Evolutionary conservation across 2,329 filamentous ascomycete species (phyloP).

Genomic region (Bipolaris victoriae): DNA sequence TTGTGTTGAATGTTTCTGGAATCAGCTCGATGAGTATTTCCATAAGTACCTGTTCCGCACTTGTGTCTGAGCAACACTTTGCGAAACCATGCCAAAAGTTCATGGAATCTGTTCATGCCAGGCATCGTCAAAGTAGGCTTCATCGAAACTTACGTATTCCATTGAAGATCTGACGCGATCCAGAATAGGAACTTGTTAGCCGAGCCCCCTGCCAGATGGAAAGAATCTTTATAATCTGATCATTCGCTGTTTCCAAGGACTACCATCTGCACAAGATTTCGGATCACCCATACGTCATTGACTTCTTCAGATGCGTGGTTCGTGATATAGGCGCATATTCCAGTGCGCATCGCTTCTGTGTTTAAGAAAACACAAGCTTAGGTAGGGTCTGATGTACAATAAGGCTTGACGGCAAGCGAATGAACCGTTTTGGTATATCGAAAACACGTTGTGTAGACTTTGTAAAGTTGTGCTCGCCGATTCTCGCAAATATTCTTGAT

Average conservation of each 20-base stretch:
- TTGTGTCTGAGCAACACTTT: background rate
- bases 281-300: background rate
- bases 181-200: background rate
- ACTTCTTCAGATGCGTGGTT: constrained; percentile 1
- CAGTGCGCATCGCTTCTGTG: background rate
- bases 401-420: background rate
- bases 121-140: background rate
- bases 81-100: background rate
- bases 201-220: accelerated
- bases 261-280: background rate
- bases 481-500: background rate
- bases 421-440: background rate
- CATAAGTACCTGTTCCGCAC: background rate
- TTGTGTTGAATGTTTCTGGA: background rate
- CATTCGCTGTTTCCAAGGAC: background rate
- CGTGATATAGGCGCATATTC: background rate
- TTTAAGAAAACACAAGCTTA: constrained; percentile 2
- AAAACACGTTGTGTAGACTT: background rate
- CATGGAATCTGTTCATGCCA: background rate
- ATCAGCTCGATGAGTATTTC: background rate
- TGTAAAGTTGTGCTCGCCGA: background rate
- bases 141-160: background rate
- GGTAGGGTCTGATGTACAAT: background rate
- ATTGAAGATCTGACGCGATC: constrained; percentile 1
- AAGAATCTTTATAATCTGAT: background rate